Evolutionary conservation across 2,329 filamentous ascomycete species (phyloP).

Genomic region (Diaporthe sp.): DNA sequence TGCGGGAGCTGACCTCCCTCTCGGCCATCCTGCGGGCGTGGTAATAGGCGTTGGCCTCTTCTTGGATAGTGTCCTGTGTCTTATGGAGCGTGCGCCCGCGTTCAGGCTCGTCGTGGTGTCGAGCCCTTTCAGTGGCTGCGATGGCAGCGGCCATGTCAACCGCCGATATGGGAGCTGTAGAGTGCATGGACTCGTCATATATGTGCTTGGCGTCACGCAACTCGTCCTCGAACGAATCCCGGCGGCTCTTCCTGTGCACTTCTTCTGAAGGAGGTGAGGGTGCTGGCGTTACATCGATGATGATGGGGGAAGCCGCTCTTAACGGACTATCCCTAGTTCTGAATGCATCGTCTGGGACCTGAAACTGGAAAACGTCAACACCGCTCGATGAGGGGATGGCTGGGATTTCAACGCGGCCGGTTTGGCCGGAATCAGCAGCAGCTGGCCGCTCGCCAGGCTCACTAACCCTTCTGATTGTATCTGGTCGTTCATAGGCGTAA

Average conservation of each 20-base stretch:
- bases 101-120: constrained; percentile 52
- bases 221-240: constrained; percentile 63
- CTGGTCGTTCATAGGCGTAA: constrained; percentile 35
- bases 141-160: constrained; percentile 61
- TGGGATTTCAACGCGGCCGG: constrained; percentile 46
- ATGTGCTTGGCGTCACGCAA: constrained; percentile 59
- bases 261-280: constrained; percentile 33
- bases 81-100: constrained; percentile 46
- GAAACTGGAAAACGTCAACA: constrained; percentile 72
- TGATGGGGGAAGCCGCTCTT: constrained; percentile 33
- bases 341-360: constrained; percentile 66
- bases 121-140: constrained; percentile 52
- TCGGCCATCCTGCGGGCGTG: constrained; percentile 67
- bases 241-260: constrained; percentile 59
- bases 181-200: constrained; percentile 59
- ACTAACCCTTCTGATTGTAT: constrained; percentile 44
- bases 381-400: constrained; percentile 45
- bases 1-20: constrained; percentile 67
- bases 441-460: constrained; percentile 40
- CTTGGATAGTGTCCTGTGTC: constrained; percentile 61
- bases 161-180: constrained; percentile 62
- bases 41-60: constrained; percentile 70
- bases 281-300: constrained; percentile 38
- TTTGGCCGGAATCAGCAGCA: constrained; percentile 41
- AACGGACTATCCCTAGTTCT: constrained; percentile 47